These are phyloP conservation scores for Mycosphaerella sp. DNA, from an alignment of 2,329 filamentous ascomycete species.

Conservation along the genomic window DNA sequence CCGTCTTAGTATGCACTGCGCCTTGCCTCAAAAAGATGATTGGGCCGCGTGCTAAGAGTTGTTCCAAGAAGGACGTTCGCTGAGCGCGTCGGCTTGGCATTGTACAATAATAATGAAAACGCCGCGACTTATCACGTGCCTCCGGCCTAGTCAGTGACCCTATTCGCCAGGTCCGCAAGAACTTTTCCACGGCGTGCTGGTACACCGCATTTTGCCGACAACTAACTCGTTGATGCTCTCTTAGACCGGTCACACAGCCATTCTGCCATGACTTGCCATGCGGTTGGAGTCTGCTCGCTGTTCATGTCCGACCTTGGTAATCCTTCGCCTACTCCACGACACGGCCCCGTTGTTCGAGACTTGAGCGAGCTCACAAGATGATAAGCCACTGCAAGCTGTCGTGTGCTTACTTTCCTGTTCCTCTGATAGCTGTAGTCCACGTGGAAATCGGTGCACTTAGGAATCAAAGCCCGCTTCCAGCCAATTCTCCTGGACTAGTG, in stretches of 20 bases:
- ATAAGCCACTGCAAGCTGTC: constrained; percentile 26
- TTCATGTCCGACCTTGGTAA: constrained; percentile 1
- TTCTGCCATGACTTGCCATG: neutral
- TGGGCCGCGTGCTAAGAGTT: constrained; percentile 12
- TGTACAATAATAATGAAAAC: neutral
- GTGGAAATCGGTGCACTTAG: neutral
- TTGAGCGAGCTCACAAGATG: neutral
- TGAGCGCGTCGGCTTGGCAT: neutral
- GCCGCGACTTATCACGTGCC: neutral
- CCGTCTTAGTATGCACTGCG: constrained; percentile 26
- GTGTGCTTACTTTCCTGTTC: constrained; percentile 27
- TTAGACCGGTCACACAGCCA: neutral
- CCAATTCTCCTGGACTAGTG: constrained; percentile 2
- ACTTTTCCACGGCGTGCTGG: constrained; percentile 1
- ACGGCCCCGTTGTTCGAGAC: neutral
- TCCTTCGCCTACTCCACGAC: neutral
- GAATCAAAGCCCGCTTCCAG: neutral
- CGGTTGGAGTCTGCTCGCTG: neutral
- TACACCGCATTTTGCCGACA: neutral
- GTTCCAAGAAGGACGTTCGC: constrained; percentile 6
- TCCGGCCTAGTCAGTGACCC: neutral
- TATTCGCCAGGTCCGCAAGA: neutral
- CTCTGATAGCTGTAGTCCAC: constrained; percentile 1
- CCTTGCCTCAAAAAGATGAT: constrained; percentile 21
- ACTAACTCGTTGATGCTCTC: neutral